Conservation (phyloP, 2,329 filamentous ascomycete species). For the Aspergillus intermedius region DNA sequence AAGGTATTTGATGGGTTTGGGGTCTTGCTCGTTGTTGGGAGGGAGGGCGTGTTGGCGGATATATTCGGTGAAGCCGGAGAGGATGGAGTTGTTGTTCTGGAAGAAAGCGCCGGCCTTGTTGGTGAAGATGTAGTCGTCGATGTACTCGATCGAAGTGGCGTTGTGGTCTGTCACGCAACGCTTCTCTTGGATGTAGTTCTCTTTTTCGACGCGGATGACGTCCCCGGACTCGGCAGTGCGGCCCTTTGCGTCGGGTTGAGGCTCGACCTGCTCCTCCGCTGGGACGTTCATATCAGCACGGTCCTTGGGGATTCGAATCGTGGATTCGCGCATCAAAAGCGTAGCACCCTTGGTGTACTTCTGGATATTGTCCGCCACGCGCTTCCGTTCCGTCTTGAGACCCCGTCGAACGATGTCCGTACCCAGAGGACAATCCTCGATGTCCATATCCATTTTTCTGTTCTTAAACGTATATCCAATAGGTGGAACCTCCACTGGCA, state of each 20-base stretch:
- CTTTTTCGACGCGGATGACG: constrained; percentile 51
- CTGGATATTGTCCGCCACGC: constrained; percentile 62
- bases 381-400: constrained; percentile 68
- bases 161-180: constrained; percentile 84
- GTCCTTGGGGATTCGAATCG: constrained; percentile 49
- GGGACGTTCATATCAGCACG: constrained; percentile 1
- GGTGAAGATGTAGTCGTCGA: constrained; percentile 75
- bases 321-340: constrained; percentile 80
- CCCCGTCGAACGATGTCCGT: constrained; percentile 78
- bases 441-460: constrained; percentile 73
- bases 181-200: constrained; percentile 67
- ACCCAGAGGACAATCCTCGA: constrained; percentile 94
- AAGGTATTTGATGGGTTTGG: constrained; percentile 65
- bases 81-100: constrained; percentile 99
- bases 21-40: constrained; percentile 22
- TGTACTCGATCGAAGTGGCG: constrained; percentile 75
- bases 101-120: constrained; percentile 95
- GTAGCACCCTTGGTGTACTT: constrained; percentile 79
- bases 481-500: constrained; percentile 54
- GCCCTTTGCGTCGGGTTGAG: constrained; percentile 17
- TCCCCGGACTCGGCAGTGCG: constrained; percentile 34
- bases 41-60: constrained; percentile 73
- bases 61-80: constrained; percentile 77
- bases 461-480: constrained; percentile 91
- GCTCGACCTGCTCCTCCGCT: constrained; percentile 10